These are phyloP conservation scores for Aspergillus sp. DNA, from an alignment of 2,329 filamentous ascomycete genomes.

Conservation along the genomic window DNA sequence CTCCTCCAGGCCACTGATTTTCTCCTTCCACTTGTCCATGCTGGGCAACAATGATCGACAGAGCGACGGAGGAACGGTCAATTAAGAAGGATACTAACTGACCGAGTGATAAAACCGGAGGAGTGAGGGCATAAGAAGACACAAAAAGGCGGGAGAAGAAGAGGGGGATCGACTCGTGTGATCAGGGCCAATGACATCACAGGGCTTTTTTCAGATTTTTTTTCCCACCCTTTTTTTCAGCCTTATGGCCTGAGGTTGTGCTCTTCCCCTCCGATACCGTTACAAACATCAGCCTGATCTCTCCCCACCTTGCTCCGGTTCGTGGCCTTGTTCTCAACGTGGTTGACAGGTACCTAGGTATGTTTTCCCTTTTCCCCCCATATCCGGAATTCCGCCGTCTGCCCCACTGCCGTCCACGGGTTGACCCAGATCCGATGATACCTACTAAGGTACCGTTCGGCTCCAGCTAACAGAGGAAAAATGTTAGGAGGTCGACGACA, in stretches of 20 bases:
- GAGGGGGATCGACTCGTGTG: background rate
- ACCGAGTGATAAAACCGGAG: background rate
- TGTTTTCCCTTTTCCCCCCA: background rate
- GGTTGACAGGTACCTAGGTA: background rate
- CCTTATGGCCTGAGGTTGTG: constrained; percentile 1
- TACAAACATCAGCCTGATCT: background rate
- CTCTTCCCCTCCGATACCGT: background rate
- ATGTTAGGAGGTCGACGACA: background rate
- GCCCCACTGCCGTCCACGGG: background rate
- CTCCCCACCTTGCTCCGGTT: background rate
- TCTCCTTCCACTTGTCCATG: constrained; percentile 28
- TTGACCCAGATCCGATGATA: background rate
- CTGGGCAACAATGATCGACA: constrained; percentile 2
- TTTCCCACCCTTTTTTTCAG: background rate
- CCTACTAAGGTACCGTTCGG: background rate
- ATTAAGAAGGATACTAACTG: background rate
- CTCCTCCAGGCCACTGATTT: constrained; percentile 23
- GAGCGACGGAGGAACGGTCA: background rate
- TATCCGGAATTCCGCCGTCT: background rate
- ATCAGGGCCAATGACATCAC: constrained; percentile 5
- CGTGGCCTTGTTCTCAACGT: background rate
- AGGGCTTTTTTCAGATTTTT: background rate
- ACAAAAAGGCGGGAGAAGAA: background rate
- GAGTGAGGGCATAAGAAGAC: background rate
- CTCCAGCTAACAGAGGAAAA: no score